Conservation (phyloP, 495 filamentous ascomycete genomes). For the Penicillium maclennaniae region DNA sequence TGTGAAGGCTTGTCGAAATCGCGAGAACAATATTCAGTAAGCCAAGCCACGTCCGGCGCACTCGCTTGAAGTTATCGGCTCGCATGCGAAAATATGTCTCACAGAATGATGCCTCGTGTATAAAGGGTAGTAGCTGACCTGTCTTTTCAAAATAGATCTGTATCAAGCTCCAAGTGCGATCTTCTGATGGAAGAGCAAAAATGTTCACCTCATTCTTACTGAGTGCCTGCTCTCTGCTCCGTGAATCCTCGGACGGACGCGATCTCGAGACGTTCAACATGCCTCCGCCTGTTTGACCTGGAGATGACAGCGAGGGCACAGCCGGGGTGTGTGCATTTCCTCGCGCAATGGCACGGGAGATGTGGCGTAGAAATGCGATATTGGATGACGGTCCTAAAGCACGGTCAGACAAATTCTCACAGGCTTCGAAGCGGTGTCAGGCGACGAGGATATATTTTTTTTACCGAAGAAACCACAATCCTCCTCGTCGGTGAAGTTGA, state of each 20-base stretch:
- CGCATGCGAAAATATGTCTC: constrained; percentile 34
- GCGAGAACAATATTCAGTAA: constrained; percentile 24
- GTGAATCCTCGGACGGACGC: constrained; percentile 4
- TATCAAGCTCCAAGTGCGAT: constrained; percentile 20
- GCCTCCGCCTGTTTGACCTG: constrained; percentile 6
- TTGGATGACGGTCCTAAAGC: constrained; percentile 44
- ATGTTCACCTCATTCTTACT: constrained; percentile 11
- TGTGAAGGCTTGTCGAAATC: constrained; percentile 14
- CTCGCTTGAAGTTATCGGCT: constrained; percentile 26
- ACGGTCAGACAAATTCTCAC: constrained; percentile 5
- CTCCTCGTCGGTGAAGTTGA: constrained; percentile 41
- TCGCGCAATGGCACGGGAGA: constrained; percentile 26
- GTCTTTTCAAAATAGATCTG: constrained; percentile 35
- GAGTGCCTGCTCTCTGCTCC: not conserved
- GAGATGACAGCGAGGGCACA: not conserved
- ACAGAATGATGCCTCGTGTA: constrained; percentile 34
- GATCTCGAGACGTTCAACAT: constrained; percentile 24
- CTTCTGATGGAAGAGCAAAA: constrained; percentile 24
- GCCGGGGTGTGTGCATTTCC: not conserved
- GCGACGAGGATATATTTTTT: not conserved
- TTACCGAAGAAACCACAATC: constrained; percentile 46
- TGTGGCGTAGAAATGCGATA: constrained; percentile 41
- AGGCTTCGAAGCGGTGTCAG: not conserved
- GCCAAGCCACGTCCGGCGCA: constrained; percentile 31
- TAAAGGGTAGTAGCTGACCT: constrained; percentile 36